Conservation (phyloP, 2,329 filamentous ascomycete genomes). For the Penicillium polonicum region DNA sequence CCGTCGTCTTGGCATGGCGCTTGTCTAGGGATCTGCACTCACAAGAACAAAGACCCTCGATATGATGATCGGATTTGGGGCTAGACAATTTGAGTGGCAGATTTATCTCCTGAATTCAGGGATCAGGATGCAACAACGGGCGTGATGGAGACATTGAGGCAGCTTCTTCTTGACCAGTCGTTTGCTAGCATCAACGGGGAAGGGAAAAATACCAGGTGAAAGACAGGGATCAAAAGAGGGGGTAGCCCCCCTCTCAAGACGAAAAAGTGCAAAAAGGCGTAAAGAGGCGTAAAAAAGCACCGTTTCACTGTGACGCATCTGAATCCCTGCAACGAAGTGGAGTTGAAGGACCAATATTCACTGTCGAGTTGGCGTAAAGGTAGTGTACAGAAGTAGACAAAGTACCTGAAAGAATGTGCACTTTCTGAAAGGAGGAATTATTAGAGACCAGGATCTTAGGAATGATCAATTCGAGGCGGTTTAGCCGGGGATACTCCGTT, state of each 20-base stretch:
- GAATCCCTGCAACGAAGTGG: conserved; percentile 25
- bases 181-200: not conserved
- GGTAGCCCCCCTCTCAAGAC: conserved; percentile 4
- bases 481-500: not conserved
- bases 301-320: conserved; percentile 21
- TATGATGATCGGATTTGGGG: conserved; percentile 5
- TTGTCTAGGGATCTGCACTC: conserved; percentile 26
- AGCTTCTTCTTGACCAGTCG: not conserved
- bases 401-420: not conserved
- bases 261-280: conserved; percentile 11
- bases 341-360: conserved; percentile 6
- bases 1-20: conserved; percentile 35
- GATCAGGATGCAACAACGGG: not conserved
- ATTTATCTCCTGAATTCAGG: conserved; percentile 1
- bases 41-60: conserved; percentile 8
- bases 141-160: not conserved
- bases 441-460: not conserved
- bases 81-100: not conserved
- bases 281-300: conserved; percentile 10
- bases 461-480: not conserved
- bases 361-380: not conserved
- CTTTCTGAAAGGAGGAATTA: not conserved
- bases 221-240: conserved; percentile 26
- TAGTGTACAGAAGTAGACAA: not conserved
- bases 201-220: conserved; percentile 4